Evolutionary conservation across 148 eudicot genomes (phyloP), one percentile per base, ranked within the genome.

Genomic region (Chenopodium album): DNA sequence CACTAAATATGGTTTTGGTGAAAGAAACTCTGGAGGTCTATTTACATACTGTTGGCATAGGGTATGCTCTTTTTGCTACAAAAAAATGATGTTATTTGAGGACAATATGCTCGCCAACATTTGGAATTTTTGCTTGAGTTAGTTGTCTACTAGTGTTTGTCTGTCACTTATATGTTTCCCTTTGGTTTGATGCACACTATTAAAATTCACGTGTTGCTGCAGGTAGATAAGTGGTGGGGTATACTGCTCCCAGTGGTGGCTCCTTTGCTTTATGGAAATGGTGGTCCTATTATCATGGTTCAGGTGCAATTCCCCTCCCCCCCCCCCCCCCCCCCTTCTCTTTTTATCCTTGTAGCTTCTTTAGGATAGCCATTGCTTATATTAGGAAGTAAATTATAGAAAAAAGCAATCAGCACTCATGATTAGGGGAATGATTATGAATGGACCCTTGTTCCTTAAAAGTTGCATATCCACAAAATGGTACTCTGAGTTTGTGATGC

Each of bases 221-320:
- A 94, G 99, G 98, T 95, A 79, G 92, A 90, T 71, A 87, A 54
- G 9, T 95, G 98, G 99, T 95, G 98, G 99, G 89, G 89, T n/a
- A 63, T 85, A 73, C 83, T 94, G 71, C 90, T 95, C 54, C 97
- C 99, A 22, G 87, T 88, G 89, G 54, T 95, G 72, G 85, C 84
- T 74, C 97, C 98, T 81, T 90, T 91, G 77, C 95, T 91, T 19
- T 94, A 95, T 67, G 79, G 73, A 83, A 94, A 92, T 76, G 99
- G 98, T 70, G 98, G 99, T 44, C 98, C 99, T 73, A 89, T 95
- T 82, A 84, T 92, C 72, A 94, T 95, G 99, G 91, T 92, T 83
- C 99, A 95, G 98, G 99, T 95, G 88, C 23, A 6, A 26, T 12
- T 4, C 50, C 1, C 26, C 4, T 4, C 44, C 44, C 32, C 50